phyloP scores from a whole-genome alignment of 139 green algal genomes.

The Bryopsis sp. region DNA sequence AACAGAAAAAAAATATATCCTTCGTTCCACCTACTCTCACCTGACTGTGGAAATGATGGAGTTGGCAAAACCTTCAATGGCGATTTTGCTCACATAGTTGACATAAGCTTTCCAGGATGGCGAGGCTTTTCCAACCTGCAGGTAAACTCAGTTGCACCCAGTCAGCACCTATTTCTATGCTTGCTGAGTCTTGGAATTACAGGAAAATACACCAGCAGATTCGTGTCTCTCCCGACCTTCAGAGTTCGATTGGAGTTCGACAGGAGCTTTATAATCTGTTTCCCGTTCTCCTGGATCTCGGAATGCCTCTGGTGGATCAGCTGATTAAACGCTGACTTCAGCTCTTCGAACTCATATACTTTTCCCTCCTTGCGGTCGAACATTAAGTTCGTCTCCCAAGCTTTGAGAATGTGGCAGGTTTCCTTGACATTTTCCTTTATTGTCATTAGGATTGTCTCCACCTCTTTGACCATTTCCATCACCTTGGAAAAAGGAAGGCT shows the following conservation, averaged over 20 bases:
- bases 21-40: constrained; percentile 24
- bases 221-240: constrained; percentile 20
- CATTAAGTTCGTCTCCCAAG: constrained; percentile 70
- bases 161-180: no score
- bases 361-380: constrained; percentile 80
- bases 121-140: constrained; percentile 57
- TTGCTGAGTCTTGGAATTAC: no score
- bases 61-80: constrained; percentile 64
- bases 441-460: constrained; percentile 53
- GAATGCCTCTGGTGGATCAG: constrained; percentile 41
- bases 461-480: constrained; percentile 58
- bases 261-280: constrained; percentile 76
- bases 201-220: background rate
- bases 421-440: constrained; percentile 73
- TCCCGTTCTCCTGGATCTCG: constrained; percentile 60
- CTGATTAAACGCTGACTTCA: constrained; percentile 41
- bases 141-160: no score
- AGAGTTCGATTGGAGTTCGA: constrained; percentile 59
- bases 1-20: background rate
- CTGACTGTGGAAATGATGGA: constrained; percentile 53
- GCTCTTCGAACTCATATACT: constrained; percentile 68
- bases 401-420: constrained; percentile 40
- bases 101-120: constrained; percentile 67
- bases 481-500: constrained; percentile 24
- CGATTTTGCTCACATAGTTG: constrained; percentile 70